These are phyloP conservation scores for Podila epigama DNA, from an alignment of 192 early-diverging fungal species.

Conservation along the genomic window DNA sequence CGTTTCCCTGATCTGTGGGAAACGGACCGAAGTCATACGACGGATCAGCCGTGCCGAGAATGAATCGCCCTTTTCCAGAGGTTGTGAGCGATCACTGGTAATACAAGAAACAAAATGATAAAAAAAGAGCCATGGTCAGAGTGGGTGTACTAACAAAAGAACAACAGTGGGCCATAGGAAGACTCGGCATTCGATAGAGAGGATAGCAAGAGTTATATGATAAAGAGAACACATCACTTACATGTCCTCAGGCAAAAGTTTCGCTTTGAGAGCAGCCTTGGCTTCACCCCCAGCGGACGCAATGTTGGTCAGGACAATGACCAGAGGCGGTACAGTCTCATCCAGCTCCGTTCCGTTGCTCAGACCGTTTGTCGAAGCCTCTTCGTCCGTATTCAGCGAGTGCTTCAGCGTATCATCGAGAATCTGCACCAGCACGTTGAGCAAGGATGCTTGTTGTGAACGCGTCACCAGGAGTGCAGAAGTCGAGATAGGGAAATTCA, in stretches of 20 bases:
- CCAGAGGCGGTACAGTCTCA: slow-evolving; percentile 70
- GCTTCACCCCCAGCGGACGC: slow-evolving; percentile 57
- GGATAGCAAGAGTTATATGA: neutral
- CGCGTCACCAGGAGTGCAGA: slow-evolving; percentile 37
- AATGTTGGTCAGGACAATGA: slow-evolving; percentile 68
- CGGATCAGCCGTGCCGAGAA: slow-evolving; percentile 70
- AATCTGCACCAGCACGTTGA: slow-evolving; percentile 25
- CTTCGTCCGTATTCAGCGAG: slow-evolving; percentile 53
- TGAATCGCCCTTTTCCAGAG: slow-evolving; percentile 68
- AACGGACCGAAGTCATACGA: slow-evolving; percentile 71
- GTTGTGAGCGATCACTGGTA: slow-evolving; percentile 72
- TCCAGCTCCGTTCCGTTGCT: slow-evolving; percentile 58
- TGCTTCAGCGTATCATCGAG: slow-evolving; percentile 49
- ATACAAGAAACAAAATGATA: neutral
- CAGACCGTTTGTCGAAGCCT: slow-evolving; percentile 46
- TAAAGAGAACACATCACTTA: slow-evolving; percentile 43
- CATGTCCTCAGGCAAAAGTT: slow-evolving; percentile 74
- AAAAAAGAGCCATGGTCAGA: neutral
- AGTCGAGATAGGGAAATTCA: slow-evolving; percentile 60
- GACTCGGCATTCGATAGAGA: neutral
- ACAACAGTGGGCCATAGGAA: neutral
- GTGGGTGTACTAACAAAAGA: neutral
- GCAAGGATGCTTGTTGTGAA: slow-evolving; percentile 20
- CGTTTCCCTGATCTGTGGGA: slow-evolving; percentile 64
- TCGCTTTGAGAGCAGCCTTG: slow-evolving; percentile 46